Evolutionary conservation across 2,329 filamentous ascomycete genomes (phyloP), one percentile per base, ranked within the genome.

Genomic region (Lecanoromycetidae sp.): DNA sequence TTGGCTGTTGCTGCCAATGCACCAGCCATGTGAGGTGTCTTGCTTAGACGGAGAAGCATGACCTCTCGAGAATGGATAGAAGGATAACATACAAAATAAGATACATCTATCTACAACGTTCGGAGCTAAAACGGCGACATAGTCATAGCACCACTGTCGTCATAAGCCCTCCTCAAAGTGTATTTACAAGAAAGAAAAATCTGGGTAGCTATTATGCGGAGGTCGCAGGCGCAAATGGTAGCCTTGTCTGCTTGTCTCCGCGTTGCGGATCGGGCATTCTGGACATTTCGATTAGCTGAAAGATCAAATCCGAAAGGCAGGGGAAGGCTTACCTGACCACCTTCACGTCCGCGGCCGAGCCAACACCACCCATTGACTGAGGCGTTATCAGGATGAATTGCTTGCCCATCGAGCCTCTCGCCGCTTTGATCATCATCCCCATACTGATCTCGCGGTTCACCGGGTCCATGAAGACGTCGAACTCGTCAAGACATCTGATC

Each of bases 391-490:
- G 76, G 54, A 98, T 88, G 59, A 93, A 98, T 62, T 98, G 91
- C 52, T 87, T 77, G 22, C 87, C 87, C n/a, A 91, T 81, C 1
- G 86, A 85, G 25, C 84, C 77, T 57, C 91, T 77, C 30, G 91
- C 91, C 15, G 87, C 85, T 50, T 79, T 75, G 56, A 95, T 87
- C 82, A 98, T 84, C 82, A 98, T 87, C 53, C 84, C 84, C 57
- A 94, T 94, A 61, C 86, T 93, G 56, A 93, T 84, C 47, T 84
- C 86, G 51, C 91, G 80, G 64, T 98, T 98, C 50, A 96, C 86
- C 56, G 83, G 87, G 65, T 98, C 91, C 91, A 98, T 98, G 71
- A 95, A 98, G 26, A 98, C 91, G 62, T 98, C 91, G 60, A 96
- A 98, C 65, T 98, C 91, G 65, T 98, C 91, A 45, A 98, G 72